Base-by-base conservation (phyloP, 1,284 basidiomycete genomes). In the Malassezia globosa region DNA sequence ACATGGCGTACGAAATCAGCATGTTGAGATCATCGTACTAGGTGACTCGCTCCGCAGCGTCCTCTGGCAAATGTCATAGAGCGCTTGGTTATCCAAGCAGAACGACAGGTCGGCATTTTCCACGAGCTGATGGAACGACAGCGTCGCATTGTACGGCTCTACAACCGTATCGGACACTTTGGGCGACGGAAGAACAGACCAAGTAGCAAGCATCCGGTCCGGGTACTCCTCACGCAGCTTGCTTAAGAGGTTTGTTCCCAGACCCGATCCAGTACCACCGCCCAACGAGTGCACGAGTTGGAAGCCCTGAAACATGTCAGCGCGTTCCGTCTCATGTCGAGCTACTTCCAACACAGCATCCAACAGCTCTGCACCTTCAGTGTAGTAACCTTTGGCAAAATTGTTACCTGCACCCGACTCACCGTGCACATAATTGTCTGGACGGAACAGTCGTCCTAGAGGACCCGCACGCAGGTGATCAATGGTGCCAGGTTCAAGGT, bases 141-240 rank as follows among this genome's bases (percentile, higher is more conserved):
- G 79, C 42, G 88, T 77, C 2, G 87, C 82, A 71, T 95, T 95
- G 74, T 95, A 94, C 0, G 85, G 85, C 81, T 95, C 90, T 29
- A 95, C 87, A 46, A 95, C 82, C 1, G 90, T 95, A 73, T 95
- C 90, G 1, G 88, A 92, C 5, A 94, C 87, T 73, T 87, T 88
- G 2, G 90, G 88, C 27, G 86, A 86, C 2, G 90, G 90, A 18
- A 95, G 75, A 51, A 95, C 78, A 1, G 87, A 92, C 71, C 87
- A 96, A 0, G 90, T 94, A 16, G 86, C 79, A 48, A 95, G 77
- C 85, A 95, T 95, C 52, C 89, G 80, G 60, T 72, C 82, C 81
- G 64, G 56, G 68, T 56, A 66, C 61, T 72, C 72, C 48, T 70
- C 67, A 38, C 67, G 64, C 48, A 72, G 59, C 64, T 68, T 72